These are phyloP conservation scores for Lasiosphaeria hispida DNA, from an alignment of 495 filamentous ascomycete species.

Conservation along the genomic window DNA sequence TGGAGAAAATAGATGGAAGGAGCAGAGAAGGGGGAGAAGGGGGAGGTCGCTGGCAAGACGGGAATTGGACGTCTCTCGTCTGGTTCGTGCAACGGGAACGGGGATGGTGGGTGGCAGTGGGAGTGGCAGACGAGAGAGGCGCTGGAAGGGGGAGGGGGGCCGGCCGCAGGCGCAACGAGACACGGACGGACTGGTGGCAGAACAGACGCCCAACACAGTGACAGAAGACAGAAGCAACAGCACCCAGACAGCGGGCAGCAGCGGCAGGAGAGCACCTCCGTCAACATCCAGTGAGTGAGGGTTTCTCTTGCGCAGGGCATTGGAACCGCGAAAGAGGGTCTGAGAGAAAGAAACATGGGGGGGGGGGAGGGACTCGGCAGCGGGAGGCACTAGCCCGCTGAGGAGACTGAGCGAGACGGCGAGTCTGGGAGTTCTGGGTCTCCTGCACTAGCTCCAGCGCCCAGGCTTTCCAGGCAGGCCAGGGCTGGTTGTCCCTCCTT, in stretches of 20 bases:
- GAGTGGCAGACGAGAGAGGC: neutral
- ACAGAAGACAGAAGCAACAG: neutral
- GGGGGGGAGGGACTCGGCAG: no score
- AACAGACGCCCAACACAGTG: neutral
- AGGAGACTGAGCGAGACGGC: no score
- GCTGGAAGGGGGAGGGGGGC: neutral
- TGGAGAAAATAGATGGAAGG: slow-evolving; percentile 6
- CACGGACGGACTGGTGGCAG: no score
- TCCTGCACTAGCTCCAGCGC: no score
- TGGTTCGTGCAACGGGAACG: slow-evolving; percentile 9
- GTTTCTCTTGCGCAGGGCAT: no score
- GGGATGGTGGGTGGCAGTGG: slow-evolving; percentile 12
- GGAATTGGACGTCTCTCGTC: slow-evolving; percentile 8
- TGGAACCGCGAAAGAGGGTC: no score
- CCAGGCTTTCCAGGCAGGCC: neutral
- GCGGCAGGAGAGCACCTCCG: no score
- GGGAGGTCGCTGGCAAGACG: neutral
- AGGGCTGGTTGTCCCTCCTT: slow-evolving; percentile 17
- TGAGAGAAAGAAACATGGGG: no score
- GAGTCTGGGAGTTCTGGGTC: no score
- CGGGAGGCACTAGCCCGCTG: no score
- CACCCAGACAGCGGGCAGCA: no score
- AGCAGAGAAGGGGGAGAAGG: slow-evolving; percentile 2
- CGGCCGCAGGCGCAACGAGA: neutral
- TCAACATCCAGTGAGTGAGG: no score